Base-by-base conservation (phyloP, 2,329 filamentous ascomycete genomes). In the Ophidiomyces ophidiicola region DNA sequence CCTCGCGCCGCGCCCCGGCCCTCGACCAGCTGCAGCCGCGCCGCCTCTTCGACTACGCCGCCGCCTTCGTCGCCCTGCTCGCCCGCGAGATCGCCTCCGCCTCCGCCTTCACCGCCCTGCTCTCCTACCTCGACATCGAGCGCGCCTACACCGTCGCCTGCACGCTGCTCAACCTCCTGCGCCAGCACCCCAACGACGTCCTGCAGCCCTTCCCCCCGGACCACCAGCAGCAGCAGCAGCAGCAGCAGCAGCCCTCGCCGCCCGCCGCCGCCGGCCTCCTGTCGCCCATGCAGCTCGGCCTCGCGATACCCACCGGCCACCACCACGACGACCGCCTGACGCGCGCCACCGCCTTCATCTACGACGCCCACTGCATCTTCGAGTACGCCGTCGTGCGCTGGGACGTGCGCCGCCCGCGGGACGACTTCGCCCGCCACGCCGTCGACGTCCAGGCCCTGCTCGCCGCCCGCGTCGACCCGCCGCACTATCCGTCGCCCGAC, bases 51-150 rank as follows among this genome's bases (percentile, higher is more conserved):
- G 85, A 94, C 55, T 80, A 90, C 52, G 79, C 79, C 46, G 76
- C 88, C 48, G 73, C 79, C n/a, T 94, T 90, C 53, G 73, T 90
- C 34, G 72, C 82, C 43, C 74, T 76, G 44, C 76, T 93, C 46
- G 72, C 82, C 50, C 72, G 76, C 4, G 71, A 85, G 32, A 70
- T 82, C 17, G 70, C 71, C 42, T 69, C 73, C 48, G 24, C 20
- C 20, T 58, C 71, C 3, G 61, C 67, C 21, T 71, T 76, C 44
- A 69, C 72, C 11, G 73, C 79, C 3, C 80, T 88, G 36, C 75
- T 90, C 51, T 88, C 83, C 1, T 94, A 87, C 50, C 80, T 92
- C 53, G 88, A 94, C 54, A 82, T 86, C 1, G 71, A 93, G 52
- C 77, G 87, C 37, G 78, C 84, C 1, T 90, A 83, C 53, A 93